Evolutionary conservation across 345 rosid species (phyloP), one percentile per base, ranked within the genome.

Genomic region (Corymbia maculata): DNA sequence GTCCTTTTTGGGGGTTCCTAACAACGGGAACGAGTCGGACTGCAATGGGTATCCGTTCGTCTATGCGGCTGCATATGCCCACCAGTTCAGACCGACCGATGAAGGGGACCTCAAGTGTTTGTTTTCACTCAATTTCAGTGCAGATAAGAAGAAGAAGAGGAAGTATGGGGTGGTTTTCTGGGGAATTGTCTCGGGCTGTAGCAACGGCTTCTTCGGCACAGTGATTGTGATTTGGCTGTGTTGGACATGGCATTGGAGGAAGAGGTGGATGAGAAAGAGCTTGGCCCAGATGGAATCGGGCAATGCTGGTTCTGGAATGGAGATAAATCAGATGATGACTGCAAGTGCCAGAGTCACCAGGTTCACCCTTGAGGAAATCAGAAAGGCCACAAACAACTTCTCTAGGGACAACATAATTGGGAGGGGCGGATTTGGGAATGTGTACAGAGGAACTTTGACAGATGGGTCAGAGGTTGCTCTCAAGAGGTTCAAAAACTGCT

Each of bases 401-500:
- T 93, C 96, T 6, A 93, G 97, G 89, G 92, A 92, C 87, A 93
- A 94, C 91, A 93, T 97, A 49, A 92, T 96, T 51, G 98, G 99
- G 86, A 94, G 87, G 89, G 99, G 99, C 86, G 99, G 97, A 3
- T 97, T 93, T 89, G 99, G 99, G 85, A 96, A 95, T 91, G 99
- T 97, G 84, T 97, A 92, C 90, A 94, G 92, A 85, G 99, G 99
- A 26, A 89, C 88, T 49, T 89, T 97, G 91, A 88, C 85, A 3
- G 96, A 97, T 88, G 98, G 96, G 84, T 87, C 98, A 9, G 93
- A 95, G 89, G 98, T 95, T 89, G 99, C 99, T 19, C 88, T 97
- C 84, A 96, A 97, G 91, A 92, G 99, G 93, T 95, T 97, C 92
- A 97, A 97, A 94, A 97, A 97, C 86, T 96, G 97, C 87, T 91